Evolutionary conservation across 179 eudicot genomes (phyloP), one percentile per base, ranked within the genome.

Genomic region (Beta corolliflora): DNA sequence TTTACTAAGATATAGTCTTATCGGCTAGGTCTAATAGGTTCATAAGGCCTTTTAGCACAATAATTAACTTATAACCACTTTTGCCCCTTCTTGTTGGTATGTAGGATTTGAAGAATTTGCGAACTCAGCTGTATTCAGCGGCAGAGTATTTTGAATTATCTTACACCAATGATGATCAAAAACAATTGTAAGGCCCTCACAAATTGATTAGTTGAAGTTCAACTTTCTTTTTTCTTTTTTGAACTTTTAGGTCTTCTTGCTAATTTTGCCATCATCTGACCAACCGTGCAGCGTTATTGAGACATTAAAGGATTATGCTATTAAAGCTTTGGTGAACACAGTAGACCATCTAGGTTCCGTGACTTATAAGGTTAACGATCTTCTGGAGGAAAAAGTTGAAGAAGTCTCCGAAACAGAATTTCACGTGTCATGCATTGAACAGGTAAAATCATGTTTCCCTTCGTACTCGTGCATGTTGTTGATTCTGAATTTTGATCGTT

Each of bases 281-380:
- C 45, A 2, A 45, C 41, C 13, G 19, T 90, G 79, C 91, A 94
- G 98, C 84, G 97, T 96, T 87, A 89, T 96, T 45, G 89, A 91
- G 67, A 89, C 98, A 60, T 87, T 96, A 77, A 94, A 90, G 87
- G 96, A 94, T 80, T 96, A 94, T 80, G 89, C 94, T 45, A 86
- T 96, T 59, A 91, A 90, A 87, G 98, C 99, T 79, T 84, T 96
- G 74, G 96, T 96, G 70, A 94, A 93, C 83, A 96, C 98, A 15
- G 97, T 96, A 41, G 99, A 96, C 77, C 98, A 94, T 87, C 84
- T 96, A 83, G 99, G 99, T 69, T 91, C 98, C 44, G 98, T 91
- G 73, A 84, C 97, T 3, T 92, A 85, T 78, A 91, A 92, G 78
- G 98, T 94, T 71, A 91, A 87, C 81, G 93, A 89, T 79, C 75